phyloP scores from a whole-genome alignment of 2,329 filamentous ascomycete genomes.

The Septoria linicola region DNA sequence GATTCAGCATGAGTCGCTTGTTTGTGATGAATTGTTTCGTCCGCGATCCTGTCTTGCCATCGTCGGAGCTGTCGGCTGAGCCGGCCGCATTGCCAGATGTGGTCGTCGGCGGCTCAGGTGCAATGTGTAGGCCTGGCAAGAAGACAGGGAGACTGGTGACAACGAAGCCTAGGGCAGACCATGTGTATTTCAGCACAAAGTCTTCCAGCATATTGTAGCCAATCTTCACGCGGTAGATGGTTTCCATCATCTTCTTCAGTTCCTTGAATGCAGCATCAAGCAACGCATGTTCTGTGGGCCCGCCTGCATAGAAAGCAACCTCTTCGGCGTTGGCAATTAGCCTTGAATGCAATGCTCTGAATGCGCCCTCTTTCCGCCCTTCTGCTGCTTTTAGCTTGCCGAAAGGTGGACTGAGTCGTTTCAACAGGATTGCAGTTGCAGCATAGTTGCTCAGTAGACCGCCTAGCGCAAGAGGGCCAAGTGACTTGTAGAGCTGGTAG shows the following conservation, averaged over 20 bases:
- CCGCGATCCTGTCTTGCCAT: conserved; percentile 56
- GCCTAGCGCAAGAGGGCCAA: conserved; percentile 82
- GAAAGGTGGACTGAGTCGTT: conserved; percentile 88
- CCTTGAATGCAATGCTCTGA: conserved; percentile 83
- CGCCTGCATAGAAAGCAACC: conserved; percentile 94
- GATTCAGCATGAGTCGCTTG: conserved; percentile 94
- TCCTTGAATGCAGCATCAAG: conserved; percentile 90
- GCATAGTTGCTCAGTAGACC: conserved; percentile 92
- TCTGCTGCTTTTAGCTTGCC: conserved; percentile 96
- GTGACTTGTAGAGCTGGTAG: conserved; percentile 88
- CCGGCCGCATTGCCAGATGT: conserved; percentile 48
- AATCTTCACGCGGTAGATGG: conserved; percentile 95
- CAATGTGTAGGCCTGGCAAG: conserved; percentile 86
- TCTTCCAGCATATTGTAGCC: conserved; percentile 98
- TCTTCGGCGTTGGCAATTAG: conserved; percentile 97
- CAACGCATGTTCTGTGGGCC: conserved; percentile 91
- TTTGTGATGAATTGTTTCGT: conserved; percentile 99
- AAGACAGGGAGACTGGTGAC: conserved; percentile 92
- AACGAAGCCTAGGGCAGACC: conserved; percentile 96
- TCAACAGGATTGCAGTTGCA: conserved; percentile 83
- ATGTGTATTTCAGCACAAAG: conserved; percentile 96
- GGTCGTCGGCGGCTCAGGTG: conserved; percentile 54
- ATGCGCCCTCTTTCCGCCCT: conserved; percentile 91
- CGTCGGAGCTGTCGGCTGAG: conserved; percentile 12
- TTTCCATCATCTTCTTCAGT: conserved; percentile 94